These are phyloP conservation scores for Sporisorium reilianum DNA, from an alignment of 1,284 basidiomycete genomes.

Conservation along the genomic window DNA sequence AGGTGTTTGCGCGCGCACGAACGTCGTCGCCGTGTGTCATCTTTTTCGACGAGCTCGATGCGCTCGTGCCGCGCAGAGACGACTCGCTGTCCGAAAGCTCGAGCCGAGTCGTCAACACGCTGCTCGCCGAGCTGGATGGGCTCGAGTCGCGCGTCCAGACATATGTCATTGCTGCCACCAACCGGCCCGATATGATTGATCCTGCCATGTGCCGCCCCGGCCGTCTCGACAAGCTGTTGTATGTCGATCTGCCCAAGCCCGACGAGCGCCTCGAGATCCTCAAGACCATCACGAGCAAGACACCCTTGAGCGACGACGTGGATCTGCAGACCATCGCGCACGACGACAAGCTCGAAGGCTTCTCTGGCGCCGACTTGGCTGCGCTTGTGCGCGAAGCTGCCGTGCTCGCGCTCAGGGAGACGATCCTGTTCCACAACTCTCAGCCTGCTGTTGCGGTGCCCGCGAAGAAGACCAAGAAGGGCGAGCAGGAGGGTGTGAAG, in stretches of 20 bases:
- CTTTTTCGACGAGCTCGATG: slow-evolving; percentile 97
- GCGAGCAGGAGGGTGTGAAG: slow-evolving; percentile 19
- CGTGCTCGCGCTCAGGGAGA: slow-evolving; percentile 80
- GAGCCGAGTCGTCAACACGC: slow-evolving; percentile 95
- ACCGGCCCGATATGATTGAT: slow-evolving; percentile 98
- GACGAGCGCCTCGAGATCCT: slow-evolving; percentile 85
- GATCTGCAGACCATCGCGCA: slow-evolving; percentile 52
- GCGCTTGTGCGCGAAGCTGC: slow-evolving; percentile 77
- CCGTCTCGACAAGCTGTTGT: slow-evolving; percentile 93
- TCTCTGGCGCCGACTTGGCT: slow-evolving; percentile 66
- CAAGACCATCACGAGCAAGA: slow-evolving; percentile 75
- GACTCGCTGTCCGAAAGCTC: slow-evolving; percentile 92
- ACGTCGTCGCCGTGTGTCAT: slow-evolving; percentile 90
- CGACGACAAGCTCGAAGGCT: slow-evolving; percentile 61
- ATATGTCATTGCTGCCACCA: slow-evolving; percentile 96
- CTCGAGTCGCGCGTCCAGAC: slow-evolving; percentile 87
- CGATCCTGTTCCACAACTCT: slow-evolving; percentile 45
- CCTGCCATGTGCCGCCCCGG: slow-evolving; percentile 98
- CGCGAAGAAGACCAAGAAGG: slow-evolving; percentile 17
- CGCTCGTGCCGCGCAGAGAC: slow-evolving; percentile 91
- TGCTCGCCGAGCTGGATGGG: slow-evolving; percentile 95
- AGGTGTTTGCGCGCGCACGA: slow-evolving; percentile 88
- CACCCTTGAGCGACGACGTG: slow-evolving; percentile 77
- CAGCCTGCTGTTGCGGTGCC: slow-evolving; percentile 1
- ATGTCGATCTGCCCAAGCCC: slow-evolving; percentile 87